Evolutionary conservation across 345 rosid species (phyloP), one percentile per base, ranked within the genome.

Genomic region (Anastatica hierochuntica): DNA sequence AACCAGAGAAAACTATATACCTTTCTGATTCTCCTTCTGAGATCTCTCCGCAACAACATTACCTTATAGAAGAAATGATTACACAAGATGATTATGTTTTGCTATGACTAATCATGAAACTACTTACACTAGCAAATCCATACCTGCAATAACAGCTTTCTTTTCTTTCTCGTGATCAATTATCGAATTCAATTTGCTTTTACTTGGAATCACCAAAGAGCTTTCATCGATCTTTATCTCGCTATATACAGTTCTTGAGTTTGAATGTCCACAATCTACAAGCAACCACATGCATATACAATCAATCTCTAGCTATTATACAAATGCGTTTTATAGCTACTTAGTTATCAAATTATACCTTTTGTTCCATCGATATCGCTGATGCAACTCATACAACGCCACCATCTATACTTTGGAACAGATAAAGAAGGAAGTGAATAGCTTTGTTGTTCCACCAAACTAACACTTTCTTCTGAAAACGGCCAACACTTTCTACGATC

Each of bases 401-500:
- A 77, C 74, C 71, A 72, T 73, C 77, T 76, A 56, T 53, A 82
- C 49, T 76, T 75, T 7, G 79, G 85, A 59, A 69, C 74, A 45
- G 65, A 45, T 55, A 82, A 60, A 54, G 78, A 63, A 71, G 88
- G 80, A 69, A 76, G 82, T 38, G 51, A 15, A 30, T 33, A 27
- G 46, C 60, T 54, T 56, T 58, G 43, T 54, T 66, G 58, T 30
- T 67, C 75, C 44, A 60, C 72, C 46, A 51, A 68, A 15, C 49
- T 63, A 53, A 50, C 24, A 57, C 64, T 63, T 57, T 79, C 73
- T 50, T 60, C 63, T 18, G 74, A 36, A 73, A 84, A 88, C 11
- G 95, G 95, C 81, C 78, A 79, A 53, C 81, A 73, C 30, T 68
- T 58, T 59, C 51, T 77, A 70, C 43, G 50, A 44, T 85, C 74